phyloP scores from a whole-genome alignment of 148 eudicot genomes.

The Camellia sinensis region DNA sequence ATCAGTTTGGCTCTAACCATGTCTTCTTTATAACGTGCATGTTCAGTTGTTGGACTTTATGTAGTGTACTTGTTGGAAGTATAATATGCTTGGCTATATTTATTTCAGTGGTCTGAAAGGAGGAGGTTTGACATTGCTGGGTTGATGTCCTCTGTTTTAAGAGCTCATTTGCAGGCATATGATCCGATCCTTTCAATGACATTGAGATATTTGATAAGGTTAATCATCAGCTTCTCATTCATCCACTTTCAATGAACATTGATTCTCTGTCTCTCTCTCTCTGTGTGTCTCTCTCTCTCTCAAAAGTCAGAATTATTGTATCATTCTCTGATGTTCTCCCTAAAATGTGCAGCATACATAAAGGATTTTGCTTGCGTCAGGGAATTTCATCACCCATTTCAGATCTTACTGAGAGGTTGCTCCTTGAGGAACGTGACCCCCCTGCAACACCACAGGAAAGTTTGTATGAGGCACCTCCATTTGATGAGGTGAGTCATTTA shows the following conservation, averaged over 20 bases:
- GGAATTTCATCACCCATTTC: conserved; percentile 84
- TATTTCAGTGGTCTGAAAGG: conserved; percentile 88
- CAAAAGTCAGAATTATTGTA: not conserved
- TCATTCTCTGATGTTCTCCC: conserved; percentile 10
- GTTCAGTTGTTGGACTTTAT: not conserved
- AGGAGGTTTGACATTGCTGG: conserved; percentile 89
- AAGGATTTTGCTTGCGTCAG: conserved; percentile 83
- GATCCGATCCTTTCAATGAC: conserved; percentile 85
- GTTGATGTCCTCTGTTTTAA: conserved; percentile 65
- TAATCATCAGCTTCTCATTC: conserved; percentile 1
- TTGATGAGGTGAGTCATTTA: conserved; percentile 69
- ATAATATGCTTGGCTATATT: conserved; percentile 8
- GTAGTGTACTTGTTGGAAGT: not conserved
- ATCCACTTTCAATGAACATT: conserved; percentile 6
- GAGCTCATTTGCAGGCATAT: conserved; percentile 85
- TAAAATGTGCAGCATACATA: conserved; percentile 64
- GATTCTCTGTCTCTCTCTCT: not conserved
- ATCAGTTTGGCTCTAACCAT: not conserved
- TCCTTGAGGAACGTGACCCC: conserved; percentile 88
- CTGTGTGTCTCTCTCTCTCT: not conserved
- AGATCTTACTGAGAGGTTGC: conserved; percentile 91
- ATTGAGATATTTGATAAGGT: conserved; percentile 93
- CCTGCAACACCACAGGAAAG: conserved; percentile 75
- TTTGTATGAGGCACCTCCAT: conserved; percentile 75
- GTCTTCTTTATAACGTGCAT: not conserved